Conservation (phyloP, 106 monocot species). For the Dendrobium officinale region DNA sequence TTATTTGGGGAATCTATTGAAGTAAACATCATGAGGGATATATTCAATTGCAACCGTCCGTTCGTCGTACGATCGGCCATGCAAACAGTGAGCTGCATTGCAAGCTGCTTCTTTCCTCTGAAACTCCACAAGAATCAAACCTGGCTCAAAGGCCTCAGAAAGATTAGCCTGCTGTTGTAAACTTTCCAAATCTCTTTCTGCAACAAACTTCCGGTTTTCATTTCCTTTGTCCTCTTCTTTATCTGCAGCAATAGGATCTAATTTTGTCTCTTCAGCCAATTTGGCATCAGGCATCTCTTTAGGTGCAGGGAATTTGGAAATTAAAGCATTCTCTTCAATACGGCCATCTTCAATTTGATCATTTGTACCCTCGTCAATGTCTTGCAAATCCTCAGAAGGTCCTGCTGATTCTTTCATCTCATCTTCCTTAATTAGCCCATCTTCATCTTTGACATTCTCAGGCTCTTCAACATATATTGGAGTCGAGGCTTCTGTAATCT, state of each 20-base stretch:
- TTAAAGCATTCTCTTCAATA: background rate
- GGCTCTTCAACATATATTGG: background rate
- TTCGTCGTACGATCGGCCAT: constrained; percentile 53
- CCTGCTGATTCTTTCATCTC: background rate
- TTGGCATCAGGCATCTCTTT: background rate
- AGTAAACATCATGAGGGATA: constrained; percentile 39
- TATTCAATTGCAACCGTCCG: constrained; percentile 36
- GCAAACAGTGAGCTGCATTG: constrained; percentile 68
- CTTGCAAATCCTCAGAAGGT: background rate
- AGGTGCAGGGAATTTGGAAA: background rate
- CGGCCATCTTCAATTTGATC: background rate
- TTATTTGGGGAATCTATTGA: constrained; percentile 47
- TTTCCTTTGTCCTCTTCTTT: constrained; percentile 10
- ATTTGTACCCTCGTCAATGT: background rate
- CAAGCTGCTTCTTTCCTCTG: constrained; percentile 62
- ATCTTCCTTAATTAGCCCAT: background rate
- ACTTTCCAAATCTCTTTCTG: background rate
- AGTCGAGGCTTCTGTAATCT: background rate
- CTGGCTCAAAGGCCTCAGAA: constrained; percentile 33
- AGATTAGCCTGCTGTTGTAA: background rate
- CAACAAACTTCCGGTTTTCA: background rate
- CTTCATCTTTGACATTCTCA: constrained; percentile 10
- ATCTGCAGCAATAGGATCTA: background rate
- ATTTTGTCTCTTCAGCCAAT: background rate
- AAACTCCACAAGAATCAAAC: constrained; percentile 80